A percentile compares a stretch with the other conserved stretches of the same genome.
These are phyloP conservation scores for Trichophyton rubrum DNA, from an alignment of 2,329 filamentous ascomycete species.

Conservation along the genomic window DNA sequence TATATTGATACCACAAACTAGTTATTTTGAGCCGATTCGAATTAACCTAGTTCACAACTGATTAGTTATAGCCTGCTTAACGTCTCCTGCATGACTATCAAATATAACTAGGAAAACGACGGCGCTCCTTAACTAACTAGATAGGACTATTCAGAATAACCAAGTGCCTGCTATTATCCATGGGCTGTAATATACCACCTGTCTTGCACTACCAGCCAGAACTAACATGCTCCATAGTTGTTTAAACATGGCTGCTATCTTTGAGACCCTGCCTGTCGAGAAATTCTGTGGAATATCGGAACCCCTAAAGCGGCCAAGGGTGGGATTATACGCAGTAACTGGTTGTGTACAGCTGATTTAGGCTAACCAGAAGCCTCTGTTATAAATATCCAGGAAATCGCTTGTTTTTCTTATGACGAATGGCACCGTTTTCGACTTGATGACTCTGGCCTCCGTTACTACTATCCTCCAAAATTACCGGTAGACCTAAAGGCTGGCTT, in stretches of 20 bases:
- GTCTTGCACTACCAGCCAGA: too few relatives aligned
- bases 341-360: not conserved
- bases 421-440: constrained; percentile 64
- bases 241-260: constrained; percentile 23
- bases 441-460: constrained; percentile 72
- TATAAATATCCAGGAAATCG: constrained; percentile 55
- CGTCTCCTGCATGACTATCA: too few relatives aligned
- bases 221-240: not conserved
- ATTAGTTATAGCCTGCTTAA: too few relatives aligned
- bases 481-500: constrained; percentile 70
- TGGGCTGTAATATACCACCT: not conserved
- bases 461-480: constrained; percentile 62
- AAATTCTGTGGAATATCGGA: constrained; percentile 57
- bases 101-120: too few relatives aligned
- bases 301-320: constrained; percentile 62
- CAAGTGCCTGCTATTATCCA: too few relatives aligned
- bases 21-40: too few relatives aligned
- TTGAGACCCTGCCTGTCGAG: constrained; percentile 56
- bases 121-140: too few relatives aligned
- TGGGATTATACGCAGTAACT: constrained; percentile 24
- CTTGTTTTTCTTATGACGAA: constrained; percentile 86
- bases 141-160: too few relatives aligned
- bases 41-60: too few relatives aligned
- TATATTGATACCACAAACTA: too few relatives aligned
- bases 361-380: constrained; percentile 8